These are phyloP conservation scores for Beta corolliflora DNA, from an alignment of 179 eudicot species.

Conservation along the genomic window DNA sequence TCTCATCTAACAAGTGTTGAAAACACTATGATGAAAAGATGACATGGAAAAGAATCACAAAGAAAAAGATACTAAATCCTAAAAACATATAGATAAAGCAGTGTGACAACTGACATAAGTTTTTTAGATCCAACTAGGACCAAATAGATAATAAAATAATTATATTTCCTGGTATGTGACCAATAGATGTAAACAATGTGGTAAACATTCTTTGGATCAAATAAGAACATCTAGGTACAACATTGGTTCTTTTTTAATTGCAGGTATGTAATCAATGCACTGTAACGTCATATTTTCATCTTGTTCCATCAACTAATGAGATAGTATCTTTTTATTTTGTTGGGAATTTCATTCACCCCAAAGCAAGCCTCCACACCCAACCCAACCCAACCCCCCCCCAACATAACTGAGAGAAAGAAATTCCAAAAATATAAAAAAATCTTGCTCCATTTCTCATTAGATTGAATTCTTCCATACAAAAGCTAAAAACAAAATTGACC, in stretches of 20 bases:
- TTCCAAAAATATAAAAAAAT: no score
- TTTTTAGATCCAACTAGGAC: not conserved
- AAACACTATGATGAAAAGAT: no score
- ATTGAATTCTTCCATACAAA: not conserved
- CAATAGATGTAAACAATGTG: not conserved
- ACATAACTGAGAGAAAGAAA: not conserved
- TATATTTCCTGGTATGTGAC: not conserved
- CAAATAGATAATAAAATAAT: not conserved
- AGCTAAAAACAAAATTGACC: not conserved
- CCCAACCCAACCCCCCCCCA: not conserved
- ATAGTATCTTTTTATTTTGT: not conserved
- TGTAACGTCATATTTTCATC: not conserved
- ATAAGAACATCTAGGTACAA: not conserved
- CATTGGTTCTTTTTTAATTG: not conserved
- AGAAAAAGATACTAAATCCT: not conserved
- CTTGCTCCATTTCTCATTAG: not conserved
- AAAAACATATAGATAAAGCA: not conserved
- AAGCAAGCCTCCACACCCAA: not conserved
- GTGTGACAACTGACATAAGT: not conserved
- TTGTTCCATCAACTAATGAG: constrained; percentile 13
- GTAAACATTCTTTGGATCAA: not conserved
- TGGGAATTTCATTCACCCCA: not conserved
- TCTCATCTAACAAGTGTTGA: no score
- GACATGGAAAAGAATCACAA: no score
- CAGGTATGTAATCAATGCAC: not conserved